Percentiles rank a stretch among this genome's conserved stretches.
Evolutionary conservation across 2,329 filamentous ascomycete genomes (phyloP).

Genomic region (Kalmusia sp.): DNA sequence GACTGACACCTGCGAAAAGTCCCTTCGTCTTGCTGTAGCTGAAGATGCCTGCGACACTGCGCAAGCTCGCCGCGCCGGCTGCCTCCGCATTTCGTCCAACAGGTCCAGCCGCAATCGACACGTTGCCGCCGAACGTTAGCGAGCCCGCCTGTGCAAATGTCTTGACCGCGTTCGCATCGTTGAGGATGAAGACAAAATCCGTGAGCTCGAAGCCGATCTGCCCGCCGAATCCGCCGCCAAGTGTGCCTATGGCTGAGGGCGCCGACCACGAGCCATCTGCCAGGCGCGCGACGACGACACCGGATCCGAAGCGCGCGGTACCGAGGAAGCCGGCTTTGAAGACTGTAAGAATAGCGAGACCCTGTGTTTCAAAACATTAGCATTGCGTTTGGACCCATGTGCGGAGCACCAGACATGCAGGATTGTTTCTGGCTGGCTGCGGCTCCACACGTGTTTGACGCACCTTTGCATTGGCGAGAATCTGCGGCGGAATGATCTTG

Average conservation of each 20-base stretch:
- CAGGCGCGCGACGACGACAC: conserved; percentile 80
- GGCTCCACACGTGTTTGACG: conserved; percentile 9
- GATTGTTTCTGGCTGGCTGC: conserved; percentile 3
- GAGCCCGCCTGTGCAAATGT: conserved; percentile 93
- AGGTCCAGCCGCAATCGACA: conserved; percentile 92
- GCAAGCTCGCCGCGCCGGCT: conserved; percentile 89
- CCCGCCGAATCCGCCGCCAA: conserved; percentile 82
- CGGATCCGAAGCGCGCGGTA: conserved; percentile 81
- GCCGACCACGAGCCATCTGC: conserved; percentile 82
- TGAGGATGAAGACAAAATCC: conserved; percentile 98
- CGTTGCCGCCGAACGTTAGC: conserved; percentile 92
- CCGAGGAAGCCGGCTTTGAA: conserved; percentile 88
- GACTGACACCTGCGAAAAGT: conserved; percentile 90
- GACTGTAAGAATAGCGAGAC: conserved; percentile 84
- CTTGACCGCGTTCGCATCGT: conserved; percentile 86
- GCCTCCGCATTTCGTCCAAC: conserved; percentile 95
- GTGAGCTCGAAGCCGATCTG: conserved; percentile 89
- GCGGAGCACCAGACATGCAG: not conserved
- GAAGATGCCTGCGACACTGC: conserved; percentile 89
- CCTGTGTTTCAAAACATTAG: conserved; percentile 51
- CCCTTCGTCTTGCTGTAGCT: conserved; percentile 98
- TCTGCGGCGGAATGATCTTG: conserved; percentile 91
- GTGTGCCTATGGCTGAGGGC: conserved; percentile 80
- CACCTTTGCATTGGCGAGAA: conserved; percentile 92
- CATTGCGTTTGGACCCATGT: not conserved